These are phyloP conservation scores for Clonostachys solani DNA, from an alignment of 2,329 filamentous ascomycete species.

Conservation along the genomic window DNA sequence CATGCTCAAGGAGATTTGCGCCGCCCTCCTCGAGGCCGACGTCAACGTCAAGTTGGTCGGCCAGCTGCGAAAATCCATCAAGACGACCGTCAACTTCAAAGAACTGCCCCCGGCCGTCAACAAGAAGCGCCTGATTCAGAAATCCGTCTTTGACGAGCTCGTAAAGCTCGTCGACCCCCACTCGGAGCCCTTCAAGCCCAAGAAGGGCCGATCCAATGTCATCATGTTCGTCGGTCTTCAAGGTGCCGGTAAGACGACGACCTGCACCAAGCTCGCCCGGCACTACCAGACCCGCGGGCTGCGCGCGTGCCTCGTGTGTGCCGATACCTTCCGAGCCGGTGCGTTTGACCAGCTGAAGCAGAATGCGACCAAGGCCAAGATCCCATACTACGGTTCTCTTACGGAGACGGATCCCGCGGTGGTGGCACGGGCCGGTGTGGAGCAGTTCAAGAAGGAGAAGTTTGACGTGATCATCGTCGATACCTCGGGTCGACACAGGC, in stretches of 20 bases:
- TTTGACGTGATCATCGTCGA: slow-evolving; percentile 99
- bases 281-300: slow-evolving; percentile 95
- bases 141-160: slow-evolving; percentile 94
- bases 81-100: slow-evolving; percentile 87
- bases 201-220: slow-evolving; percentile 92
- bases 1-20: slow-evolving; percentile 98
- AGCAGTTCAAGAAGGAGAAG: slow-evolving; percentile 97
- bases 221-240: slow-evolving; percentile 99
- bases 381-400: slow-evolving; percentile 94
- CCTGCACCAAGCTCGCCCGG: slow-evolving; percentile 92
- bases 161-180: slow-evolving; percentile 95
- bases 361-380: slow-evolving; percentile 98
- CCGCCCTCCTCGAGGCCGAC: slow-evolving; percentile 92
- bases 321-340: slow-evolving; percentile 96
- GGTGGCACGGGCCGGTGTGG: slow-evolving; percentile 91
- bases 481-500: slow-evolving; percentile 89
- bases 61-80: slow-evolving; percentile 89
- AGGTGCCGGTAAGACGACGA: slow-evolving; percentile 96
- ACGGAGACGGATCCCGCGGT: slow-evolving; percentile 95
- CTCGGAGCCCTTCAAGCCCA: slow-evolving; percentile 91
- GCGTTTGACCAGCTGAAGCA: slow-evolving; percentile 98
- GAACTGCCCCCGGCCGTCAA: slow-evolving; percentile 87
- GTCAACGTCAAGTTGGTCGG: slow-evolving; percentile 95
- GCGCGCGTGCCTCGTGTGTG: slow-evolving; percentile 90
- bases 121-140: slow-evolving; percentile 98